Base-by-base conservation (phyloP, 1,284 basidiomycete species). In the Amylostereum chailletii region DNA sequence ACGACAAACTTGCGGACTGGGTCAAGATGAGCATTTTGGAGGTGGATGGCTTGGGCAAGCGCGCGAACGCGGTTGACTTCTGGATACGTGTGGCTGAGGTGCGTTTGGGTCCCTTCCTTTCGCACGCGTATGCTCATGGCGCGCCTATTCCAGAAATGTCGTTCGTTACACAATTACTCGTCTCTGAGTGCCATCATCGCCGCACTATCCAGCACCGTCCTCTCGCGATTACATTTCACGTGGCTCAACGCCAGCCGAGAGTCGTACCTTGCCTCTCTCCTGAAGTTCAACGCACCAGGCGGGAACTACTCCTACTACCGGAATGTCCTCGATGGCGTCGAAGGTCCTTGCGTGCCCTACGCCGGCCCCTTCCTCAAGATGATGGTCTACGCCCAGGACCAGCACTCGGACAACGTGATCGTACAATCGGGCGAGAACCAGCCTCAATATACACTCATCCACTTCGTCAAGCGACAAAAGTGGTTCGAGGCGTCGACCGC, bases 41-140 rank as follows among this genome's bases (percentile, higher is more conserved):
- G 47, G 66, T 71, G 47, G 75, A 80, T 7, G 66, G 65, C 2
- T 61, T 80, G 47, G 68, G 68, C 9, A 77, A 71, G 58, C 69
- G 83, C 41, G 74, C 79, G 4, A 73, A 79, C 47, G 74, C 71
- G n/a, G 66, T 86, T 34, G 81, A 85, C 51, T 76, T 80, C 59
- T 88, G 84, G 85, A 81, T 88, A 55, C 83, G 78, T 57, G 79
- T 86, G 34, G 81, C 84, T 7, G 83, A 88, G 75, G 86, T 86
- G 53, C 55, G 76, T 61, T 19, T 19, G 19, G 19, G 19, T 19
- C 19, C 19, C 19, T 19, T 19, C 19, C 19, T 19, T 19, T 19
- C 19, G 19, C 19, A 1, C 19, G 19, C 19, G 1, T 19, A 19
- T 19, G 19, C 19, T 19, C 19, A 19, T 19, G 19, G 19, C 19